These are phyloP conservation scores for Tuber aestivum DNA, from an alignment of 495 filamentous ascomycete species.

Conservation along the genomic window DNA sequence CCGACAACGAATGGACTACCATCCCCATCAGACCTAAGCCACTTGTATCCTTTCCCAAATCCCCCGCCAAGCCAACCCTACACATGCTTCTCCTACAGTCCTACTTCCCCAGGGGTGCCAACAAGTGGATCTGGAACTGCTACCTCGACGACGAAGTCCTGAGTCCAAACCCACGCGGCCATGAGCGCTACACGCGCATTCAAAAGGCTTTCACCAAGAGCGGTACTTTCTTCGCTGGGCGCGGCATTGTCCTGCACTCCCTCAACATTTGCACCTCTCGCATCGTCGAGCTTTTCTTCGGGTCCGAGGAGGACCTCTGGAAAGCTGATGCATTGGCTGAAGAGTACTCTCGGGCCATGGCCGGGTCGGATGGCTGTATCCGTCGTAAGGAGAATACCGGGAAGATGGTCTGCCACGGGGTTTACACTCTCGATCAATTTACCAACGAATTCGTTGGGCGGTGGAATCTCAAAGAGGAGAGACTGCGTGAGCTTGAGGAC, in stretches of 20 bases:
- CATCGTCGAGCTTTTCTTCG: background rate
- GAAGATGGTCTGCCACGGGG: background rate
- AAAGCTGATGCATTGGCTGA: background rate
- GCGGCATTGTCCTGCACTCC: background rate
- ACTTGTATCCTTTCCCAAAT: background rate
- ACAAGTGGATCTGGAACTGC: background rate
- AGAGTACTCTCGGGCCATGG: background rate
- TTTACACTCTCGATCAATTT: background rate
- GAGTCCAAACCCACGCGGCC: background rate
- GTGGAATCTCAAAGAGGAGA: background rate
- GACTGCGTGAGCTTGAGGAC: background rate
- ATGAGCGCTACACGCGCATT: background rate
- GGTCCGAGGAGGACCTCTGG: background rate
- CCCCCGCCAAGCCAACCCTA: background rate
- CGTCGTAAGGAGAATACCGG: background rate
- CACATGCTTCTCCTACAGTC: background rate
- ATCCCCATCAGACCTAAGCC: background rate
- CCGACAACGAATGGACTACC: background rate
- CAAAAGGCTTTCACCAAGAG: background rate
- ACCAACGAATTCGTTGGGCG: background rate
- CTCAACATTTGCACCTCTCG: background rate
- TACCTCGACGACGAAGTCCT: background rate
- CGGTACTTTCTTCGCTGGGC: background rate
- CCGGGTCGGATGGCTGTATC: background rate
- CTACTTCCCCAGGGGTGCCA: background rate